phyloP scores from a whole-genome alignment of 768 basidiomycete species.

The Rhodosporidiobolus odoratus region DNA sequence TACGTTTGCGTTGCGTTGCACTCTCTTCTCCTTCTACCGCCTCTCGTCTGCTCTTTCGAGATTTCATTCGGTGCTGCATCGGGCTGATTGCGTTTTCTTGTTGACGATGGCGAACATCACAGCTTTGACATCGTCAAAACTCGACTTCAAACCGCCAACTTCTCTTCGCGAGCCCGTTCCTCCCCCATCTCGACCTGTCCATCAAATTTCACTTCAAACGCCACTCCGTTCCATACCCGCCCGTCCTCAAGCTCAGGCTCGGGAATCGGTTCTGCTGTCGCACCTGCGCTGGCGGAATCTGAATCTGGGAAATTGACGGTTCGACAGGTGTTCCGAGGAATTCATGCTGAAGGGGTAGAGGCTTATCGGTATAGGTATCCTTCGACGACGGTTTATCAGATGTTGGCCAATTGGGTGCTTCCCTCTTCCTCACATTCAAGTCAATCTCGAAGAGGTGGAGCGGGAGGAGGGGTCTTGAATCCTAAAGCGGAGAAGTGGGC shows the following conservation, averaged over 20 bases:
- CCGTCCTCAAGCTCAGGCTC: background rate
- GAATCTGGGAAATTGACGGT: background rate
- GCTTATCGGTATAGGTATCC: constrained; percentile 28
- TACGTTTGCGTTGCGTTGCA: background rate
- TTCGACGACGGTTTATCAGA: constrained; percentile 16
- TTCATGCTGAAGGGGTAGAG: constrained; percentile 30
- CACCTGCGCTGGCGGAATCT: too few species aligned
- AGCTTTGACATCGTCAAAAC: constrained; percentile 41
- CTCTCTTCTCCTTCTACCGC: background rate
- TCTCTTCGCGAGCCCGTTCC: constrained; percentile 19
- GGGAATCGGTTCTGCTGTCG: background rate
- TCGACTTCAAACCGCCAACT: constrained; percentile 35
- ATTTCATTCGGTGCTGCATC: too few species aligned
- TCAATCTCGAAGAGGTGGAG: background rate
- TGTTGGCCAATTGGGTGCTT: constrained; percentile 18
- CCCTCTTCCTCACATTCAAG: background rate
- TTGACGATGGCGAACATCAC: background rate
- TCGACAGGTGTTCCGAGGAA: constrained; percentile 12
- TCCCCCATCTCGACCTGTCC: background rate
- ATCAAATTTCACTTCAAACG: constrained; percentile 14
- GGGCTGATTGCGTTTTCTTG: too few species aligned
- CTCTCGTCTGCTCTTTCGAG: background rate
- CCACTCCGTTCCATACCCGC: constrained; percentile 6
- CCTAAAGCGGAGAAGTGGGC: constrained; percentile 36
- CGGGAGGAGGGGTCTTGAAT: background rate